Evolutionary conservation across 345 rosid genomes (phyloP).

Genomic region (Pistacia atlantica): DNA sequence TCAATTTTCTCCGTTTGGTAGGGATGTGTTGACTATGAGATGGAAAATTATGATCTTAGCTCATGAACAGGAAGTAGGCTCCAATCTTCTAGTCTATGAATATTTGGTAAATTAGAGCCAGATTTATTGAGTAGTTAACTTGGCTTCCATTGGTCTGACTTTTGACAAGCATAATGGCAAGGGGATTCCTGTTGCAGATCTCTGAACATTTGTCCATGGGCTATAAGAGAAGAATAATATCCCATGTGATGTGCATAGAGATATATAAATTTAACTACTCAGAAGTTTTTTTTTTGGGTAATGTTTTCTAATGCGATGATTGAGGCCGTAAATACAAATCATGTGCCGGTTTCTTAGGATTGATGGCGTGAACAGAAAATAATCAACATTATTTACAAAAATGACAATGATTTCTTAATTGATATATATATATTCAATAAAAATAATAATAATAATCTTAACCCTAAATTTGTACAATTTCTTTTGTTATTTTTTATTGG

Average conservation of each 20-base stretch:
- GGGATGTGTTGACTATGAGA: not conserved
- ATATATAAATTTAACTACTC: not conserved
- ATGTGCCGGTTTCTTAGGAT: not conserved
- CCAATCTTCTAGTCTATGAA: not conserved
- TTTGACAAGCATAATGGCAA: slow-evolving; percentile 5
- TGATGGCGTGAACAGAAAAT: not conserved
- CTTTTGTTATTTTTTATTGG: too few relatives aligned
- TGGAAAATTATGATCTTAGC: not conserved
- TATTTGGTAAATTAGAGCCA: not conserved
- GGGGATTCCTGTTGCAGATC: not conserved
- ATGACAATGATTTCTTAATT: not conserved
- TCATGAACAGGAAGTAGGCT: not conserved
- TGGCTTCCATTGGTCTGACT: slow-evolving; percentile 4
- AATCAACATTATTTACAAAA: not conserved
- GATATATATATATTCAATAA: too few relatives aligned
- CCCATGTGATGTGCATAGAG: not conserved
- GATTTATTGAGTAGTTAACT: not conserved
- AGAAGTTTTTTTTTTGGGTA: not conserved
- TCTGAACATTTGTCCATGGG: not conserved
- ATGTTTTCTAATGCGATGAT: not conserved
- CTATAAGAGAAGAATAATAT: not conserved
- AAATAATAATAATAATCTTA: too few relatives aligned
- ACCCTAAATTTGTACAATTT: too few relatives aligned
- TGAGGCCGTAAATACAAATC: not conserved
- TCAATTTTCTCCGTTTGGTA: not conserved